Percentiles rank a stretch among this genome's conserved stretches.
These are phyloP conservation scores for Bipolaris bicolor DNA, from an alignment of 2,329 filamentous ascomycete genomes.

Conservation along the genomic window DNA sequence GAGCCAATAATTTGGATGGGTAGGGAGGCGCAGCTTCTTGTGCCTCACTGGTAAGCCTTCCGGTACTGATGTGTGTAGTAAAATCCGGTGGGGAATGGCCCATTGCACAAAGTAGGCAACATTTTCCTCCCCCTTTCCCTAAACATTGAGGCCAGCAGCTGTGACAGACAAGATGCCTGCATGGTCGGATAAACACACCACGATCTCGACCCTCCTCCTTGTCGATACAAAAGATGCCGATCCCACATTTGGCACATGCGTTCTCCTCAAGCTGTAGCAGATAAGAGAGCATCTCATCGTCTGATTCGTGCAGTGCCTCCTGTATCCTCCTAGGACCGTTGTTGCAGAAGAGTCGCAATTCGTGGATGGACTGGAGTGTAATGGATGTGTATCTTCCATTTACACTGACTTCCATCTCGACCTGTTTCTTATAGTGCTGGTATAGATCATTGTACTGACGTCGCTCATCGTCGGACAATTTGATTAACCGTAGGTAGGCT, in stretches of 20 bases:
- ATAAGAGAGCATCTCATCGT: slow-evolving; percentile 13
- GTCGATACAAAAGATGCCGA: slow-evolving; percentile 6
- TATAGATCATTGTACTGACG: slow-evolving; percentile 10
- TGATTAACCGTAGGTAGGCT: not conserved
- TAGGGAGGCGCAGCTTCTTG: not conserved
- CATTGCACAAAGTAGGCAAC: slow-evolving; percentile 6
- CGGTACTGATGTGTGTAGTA: not conserved
- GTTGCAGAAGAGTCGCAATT: slow-evolving; percentile 26
- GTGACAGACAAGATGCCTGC: slow-evolving; percentile 14
- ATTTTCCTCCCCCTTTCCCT: not conserved
- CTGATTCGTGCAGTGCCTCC: slow-evolving; percentile 1
- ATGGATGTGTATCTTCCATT: slow-evolving; percentile 5
- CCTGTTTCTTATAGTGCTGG: slow-evolving; percentile 7
- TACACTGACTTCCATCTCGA: slow-evolving; percentile 14
- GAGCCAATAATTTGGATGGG: slow-evolving; percentile 28
- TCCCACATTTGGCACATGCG: slow-evolving; percentile 5
- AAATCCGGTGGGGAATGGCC: slow-evolving; percentile 6
- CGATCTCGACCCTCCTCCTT: not conserved
- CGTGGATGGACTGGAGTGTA: slow-evolving; percentile 16
- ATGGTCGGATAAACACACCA: slow-evolving; percentile 5
- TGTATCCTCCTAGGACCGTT: slow-evolving; percentile 14
- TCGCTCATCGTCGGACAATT: not conserved
- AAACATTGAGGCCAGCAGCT: slow-evolving; percentile 9
- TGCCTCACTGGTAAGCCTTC: not conserved
- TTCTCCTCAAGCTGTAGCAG: slow-evolving; percentile 10